Evolutionary conservation across 108 stramenopile species (phyloP).

Genomic region (Skeletonema potamos): DNA sequence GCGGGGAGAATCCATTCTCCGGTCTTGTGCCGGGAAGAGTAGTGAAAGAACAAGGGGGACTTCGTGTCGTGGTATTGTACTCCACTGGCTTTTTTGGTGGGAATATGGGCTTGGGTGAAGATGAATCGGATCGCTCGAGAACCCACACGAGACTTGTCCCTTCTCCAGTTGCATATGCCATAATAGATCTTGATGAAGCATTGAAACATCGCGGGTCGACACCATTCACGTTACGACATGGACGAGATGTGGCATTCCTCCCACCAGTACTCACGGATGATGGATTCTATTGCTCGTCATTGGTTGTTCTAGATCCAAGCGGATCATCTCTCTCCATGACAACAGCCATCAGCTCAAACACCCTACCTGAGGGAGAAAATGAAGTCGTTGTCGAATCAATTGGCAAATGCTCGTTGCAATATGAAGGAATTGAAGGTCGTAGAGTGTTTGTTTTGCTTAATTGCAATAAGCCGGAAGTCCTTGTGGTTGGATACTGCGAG

Average conservation of each 20-base stretch:
- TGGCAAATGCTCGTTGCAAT: conserved; percentile 38
- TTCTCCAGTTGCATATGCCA: conserved; percentile 48
- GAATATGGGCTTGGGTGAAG: conserved; percentile 2
- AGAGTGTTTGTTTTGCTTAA: conserved; percentile 50
- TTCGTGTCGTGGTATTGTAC: conserved; percentile 52
- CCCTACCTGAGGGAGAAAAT: conserved; percentile 14
- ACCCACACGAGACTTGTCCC: conserved; percentile 23
- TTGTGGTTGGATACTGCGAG: conserved; percentile 40
- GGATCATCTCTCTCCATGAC: conserved; percentile 40
- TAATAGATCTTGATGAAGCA: conserved; percentile 44
- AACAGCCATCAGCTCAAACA: conserved; percentile 32
- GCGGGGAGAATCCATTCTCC: conserved; percentile 43
- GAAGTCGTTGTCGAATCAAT: conserved; percentile 49
- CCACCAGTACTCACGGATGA: conserved; percentile 42
- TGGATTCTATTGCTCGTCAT: conserved; percentile 45
- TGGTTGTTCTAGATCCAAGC: conserved; percentile 58
- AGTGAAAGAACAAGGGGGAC: conserved; percentile 45
- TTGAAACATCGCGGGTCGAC: conserved; percentile 30
- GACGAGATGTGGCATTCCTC: conserved; percentile 71
- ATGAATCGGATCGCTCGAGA: conserved; percentile 9
- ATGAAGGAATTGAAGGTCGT: conserved; percentile 60
- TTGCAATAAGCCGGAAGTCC: conserved; percentile 46
- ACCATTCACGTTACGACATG: conserved; percentile 46
- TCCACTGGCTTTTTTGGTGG: conserved; percentile 42
- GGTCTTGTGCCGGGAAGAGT: conserved; percentile 65